These are phyloP conservation scores for Pleurotus giganteus DNA, from an alignment of 768 basidiomycete genomes.

Conservation along the genomic window DNA sequence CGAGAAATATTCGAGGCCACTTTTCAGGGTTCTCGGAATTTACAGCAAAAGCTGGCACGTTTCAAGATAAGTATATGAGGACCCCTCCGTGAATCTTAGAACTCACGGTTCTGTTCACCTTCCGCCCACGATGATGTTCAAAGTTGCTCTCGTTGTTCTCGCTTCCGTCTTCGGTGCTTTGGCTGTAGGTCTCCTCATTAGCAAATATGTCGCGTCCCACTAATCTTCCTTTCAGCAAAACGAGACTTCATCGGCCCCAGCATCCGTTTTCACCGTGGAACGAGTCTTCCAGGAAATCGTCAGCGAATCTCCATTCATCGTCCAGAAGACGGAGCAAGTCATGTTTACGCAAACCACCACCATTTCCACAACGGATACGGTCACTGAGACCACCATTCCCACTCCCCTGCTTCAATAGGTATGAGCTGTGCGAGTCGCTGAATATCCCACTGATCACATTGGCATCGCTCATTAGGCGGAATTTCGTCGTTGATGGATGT, in stretches of 20 bases:
- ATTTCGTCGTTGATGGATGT: no score
- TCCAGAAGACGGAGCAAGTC: constrained; percentile 6
- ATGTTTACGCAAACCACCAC: constrained; percentile 2
- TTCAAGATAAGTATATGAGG: not conserved
- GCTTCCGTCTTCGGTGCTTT: not conserved
- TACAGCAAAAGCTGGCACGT: not conserved
- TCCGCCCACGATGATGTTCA: not conserved
- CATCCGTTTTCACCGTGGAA: constrained; percentile 10
- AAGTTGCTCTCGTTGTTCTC: not conserved
- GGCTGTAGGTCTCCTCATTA: not conserved
- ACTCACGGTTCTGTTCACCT: not conserved
- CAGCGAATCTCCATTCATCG: constrained; percentile 10
- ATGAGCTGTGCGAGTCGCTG: no score
- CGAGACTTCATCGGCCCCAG: not conserved
- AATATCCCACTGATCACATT: no score
- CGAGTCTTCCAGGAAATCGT: constrained; percentile 12
- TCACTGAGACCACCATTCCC: not conserved
- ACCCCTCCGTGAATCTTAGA: not conserved
- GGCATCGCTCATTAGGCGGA: no score
- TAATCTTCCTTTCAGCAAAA: not conserved
- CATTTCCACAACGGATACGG: not conserved
- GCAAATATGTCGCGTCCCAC: not conserved
- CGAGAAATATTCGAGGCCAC: no score
- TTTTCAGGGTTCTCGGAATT: not conserved
- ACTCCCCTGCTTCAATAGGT: not conserved